These are phyloP conservation scores for Fomitopsis serialis DNA, from an alignment of 768 basidiomycete species.

Conservation along the genomic window DNA sequence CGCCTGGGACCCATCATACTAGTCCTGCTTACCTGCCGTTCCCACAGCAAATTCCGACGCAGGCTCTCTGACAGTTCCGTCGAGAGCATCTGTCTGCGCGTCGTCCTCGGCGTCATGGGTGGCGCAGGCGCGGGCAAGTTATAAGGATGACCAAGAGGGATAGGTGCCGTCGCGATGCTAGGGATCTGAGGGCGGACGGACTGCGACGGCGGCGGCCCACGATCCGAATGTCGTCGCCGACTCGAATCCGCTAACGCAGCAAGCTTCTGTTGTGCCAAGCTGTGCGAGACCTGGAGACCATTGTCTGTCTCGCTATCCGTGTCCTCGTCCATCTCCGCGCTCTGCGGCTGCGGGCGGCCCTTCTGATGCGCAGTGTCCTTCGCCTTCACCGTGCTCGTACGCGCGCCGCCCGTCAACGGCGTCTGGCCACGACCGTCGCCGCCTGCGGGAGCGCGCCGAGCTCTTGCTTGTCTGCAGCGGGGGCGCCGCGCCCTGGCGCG, in stretches of 20 bases:
- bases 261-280: slow-evolving; percentile 64
- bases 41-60: slow-evolving; percentile 78
- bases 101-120: slow-evolving; percentile 82
- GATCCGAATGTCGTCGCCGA: slow-evolving; percentile 35
- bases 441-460: slow-evolving; percentile 56
- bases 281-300: slow-evolving; percentile 53
- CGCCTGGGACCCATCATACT: slow-evolving; percentile 34
- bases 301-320: slow-evolving; percentile 47
- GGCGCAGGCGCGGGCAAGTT: slow-evolving; percentile 60
- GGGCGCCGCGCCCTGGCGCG: slow-evolving; percentile 10
- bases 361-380: slow-evolving; percentile 38
- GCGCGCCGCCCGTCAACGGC: slow-evolving; percentile 17
- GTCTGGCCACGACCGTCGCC: slow-evolving; percentile 39
- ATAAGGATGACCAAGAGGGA: slow-evolving; percentile 61
- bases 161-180: slow-evolving; percentile 42
- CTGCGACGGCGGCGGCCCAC: slow-evolving; percentile 8
- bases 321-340: slow-evolving; percentile 64
- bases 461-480: slow-evolving; percentile 48
- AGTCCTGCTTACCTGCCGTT: slow-evolving; percentile 57
- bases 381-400: slow-evolving; percentile 15
- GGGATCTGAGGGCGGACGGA: slow-evolving; percentile 22
- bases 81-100: slow-evolving; percentile 76
- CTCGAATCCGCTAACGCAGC: slow-evolving; percentile 43
- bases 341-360: slow-evolving; percentile 60
- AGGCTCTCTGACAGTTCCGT: slow-evolving; percentile 84